Percentiles rank a stretch among this genome's conserved stretches.
These are phyloP conservation scores for Arthroderma uncinatum DNA, from an alignment of 2,329 filamentous ascomycete species.

Conservation along the genomic window DNA sequence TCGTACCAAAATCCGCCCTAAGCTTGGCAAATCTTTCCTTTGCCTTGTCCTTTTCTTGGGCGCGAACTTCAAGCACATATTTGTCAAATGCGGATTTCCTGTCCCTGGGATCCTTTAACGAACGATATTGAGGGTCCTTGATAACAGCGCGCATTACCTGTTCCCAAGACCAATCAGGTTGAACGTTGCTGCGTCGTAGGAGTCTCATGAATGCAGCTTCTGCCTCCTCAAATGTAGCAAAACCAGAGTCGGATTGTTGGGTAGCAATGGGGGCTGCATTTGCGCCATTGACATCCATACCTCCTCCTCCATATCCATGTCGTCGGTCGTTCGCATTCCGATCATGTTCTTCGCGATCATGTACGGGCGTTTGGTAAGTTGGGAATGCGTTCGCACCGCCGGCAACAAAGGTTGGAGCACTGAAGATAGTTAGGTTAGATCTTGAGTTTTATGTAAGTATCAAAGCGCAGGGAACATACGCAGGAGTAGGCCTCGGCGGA, in stretches of 20 bases:
- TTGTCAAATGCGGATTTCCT: slow-evolving; percentile 87
- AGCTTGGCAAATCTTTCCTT: slow-evolving; percentile 88
- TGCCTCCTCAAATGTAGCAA: slow-evolving; percentile 70
- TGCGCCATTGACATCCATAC: slow-evolving; percentile 32
- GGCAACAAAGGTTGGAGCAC: slow-evolving; percentile 47
- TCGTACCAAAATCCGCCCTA: slow-evolving; percentile 84
- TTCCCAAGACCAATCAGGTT: slow-evolving; percentile 87
- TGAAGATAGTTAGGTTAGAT: slow-evolving; percentile 15
- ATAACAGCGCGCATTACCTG: slow-evolving; percentile 76
- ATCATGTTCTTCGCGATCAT: slow-evolving; percentile 41
- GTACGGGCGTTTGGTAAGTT: slow-evolving; percentile 21
- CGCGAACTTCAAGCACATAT: slow-evolving; percentile 78
- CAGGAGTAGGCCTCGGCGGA: slow-evolving; percentile 34
- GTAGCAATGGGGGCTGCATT: slow-evolving; percentile 27
- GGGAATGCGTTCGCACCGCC: slow-evolving; percentile 41
- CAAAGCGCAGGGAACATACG: slow-evolving; percentile 30
- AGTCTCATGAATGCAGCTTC: slow-evolving; percentile 89
- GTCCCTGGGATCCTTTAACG: slow-evolving; percentile 84
- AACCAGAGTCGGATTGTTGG: slow-evolving; percentile 58
- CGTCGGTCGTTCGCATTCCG: slow-evolving; percentile 39
- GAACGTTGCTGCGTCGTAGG: slow-evolving; percentile 70
- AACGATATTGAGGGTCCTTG: slow-evolving; percentile 83
- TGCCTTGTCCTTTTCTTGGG: slow-evolving; percentile 87
- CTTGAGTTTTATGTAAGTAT: neutral
- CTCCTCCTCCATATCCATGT: slow-evolving; percentile 33